Evolutionary conservation across 2,329 filamentous ascomycete species (phyloP).

Genomic region (Parafenestella ontariensis): DNA sequence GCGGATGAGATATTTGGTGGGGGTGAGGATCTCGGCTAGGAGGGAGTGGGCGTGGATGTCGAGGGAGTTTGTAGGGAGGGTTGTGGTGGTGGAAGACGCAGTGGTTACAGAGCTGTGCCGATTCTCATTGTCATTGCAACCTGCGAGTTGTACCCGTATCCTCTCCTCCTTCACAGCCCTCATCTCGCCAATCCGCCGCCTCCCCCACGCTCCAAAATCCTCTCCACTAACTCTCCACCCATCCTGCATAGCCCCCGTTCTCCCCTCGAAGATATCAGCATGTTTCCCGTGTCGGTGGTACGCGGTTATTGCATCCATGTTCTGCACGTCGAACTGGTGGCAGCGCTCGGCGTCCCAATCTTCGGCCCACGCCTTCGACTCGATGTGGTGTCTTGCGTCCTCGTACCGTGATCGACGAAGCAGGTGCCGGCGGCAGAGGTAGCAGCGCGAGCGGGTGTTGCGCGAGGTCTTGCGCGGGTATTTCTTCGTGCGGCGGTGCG

Average conservation of each 20-base stretch:
- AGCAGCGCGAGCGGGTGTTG: not conserved
- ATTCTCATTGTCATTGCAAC: not conserved
- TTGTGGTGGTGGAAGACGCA: not conserved
- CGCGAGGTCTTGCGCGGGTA: not conserved
- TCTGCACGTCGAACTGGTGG: not conserved
- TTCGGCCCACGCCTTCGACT: not conserved
- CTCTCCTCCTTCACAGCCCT: conserved; percentile 12
- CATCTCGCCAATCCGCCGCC: conserved; percentile 17
- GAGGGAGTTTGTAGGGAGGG: conserved; percentile 1
- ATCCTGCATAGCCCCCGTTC: not conserved
- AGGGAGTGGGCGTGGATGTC: conserved; percentile 8
- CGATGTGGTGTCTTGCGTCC: not conserved
- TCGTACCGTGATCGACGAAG: not conserved
- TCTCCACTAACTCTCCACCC: conserved; percentile 1
- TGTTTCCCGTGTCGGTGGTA: conserved; percentile 4
- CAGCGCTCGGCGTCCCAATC: not conserved
- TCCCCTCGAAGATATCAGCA: not conserved
- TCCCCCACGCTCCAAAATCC: conserved; percentile 11
- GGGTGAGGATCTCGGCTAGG: not conserved
- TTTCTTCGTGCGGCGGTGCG: not conserved
- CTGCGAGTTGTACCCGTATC: not conserved
- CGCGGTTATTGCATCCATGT: conserved; percentile 3
- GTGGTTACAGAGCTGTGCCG: not conserved
- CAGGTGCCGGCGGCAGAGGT: not conserved
- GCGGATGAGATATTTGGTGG: not conserved